These are phyloP conservation scores for Fusarium sublunatum DNA, from an alignment of 2,329 filamentous ascomycete genomes.

Conservation along the genomic window DNA sequence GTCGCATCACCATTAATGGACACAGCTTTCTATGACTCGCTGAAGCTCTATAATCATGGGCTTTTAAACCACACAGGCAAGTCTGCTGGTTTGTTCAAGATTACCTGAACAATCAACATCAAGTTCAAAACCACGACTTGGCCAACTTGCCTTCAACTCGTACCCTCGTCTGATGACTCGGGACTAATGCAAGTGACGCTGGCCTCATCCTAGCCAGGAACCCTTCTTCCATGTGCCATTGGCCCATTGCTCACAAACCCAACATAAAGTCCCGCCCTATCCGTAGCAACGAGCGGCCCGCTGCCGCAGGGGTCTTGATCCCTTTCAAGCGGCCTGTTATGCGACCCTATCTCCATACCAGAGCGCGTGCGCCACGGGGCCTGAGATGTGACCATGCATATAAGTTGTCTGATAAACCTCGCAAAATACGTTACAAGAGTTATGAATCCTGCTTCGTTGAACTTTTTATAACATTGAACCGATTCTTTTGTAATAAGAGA, in stretches of 20 bases:
- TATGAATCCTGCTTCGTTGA: not conserved
- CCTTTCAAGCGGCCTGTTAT: conserved; percentile 38
- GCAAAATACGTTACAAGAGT: not conserved
- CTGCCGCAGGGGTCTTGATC: conserved; percentile 42
- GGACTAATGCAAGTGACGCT: conserved; percentile 46
- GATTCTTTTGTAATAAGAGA: not conserved
- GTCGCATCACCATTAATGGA: not conserved
- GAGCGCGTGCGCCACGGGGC: conserved; percentile 24
- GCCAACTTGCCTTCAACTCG: not conserved
- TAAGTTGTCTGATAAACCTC: conserved; percentile 13
- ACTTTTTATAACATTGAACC: not conserved
- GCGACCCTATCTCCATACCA: conserved; percentile 35
- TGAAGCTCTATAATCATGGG: not conserved
- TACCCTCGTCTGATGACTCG: conserved; percentile 38
- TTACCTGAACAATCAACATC: not conserved
- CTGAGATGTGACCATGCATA: conserved; percentile 19
- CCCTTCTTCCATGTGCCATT: conserved; percentile 33
- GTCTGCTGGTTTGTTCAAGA: not conserved
- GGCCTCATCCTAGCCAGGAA: conserved; percentile 43
- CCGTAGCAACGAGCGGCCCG: conserved; percentile 42
- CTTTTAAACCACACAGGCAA: too few species aligned
- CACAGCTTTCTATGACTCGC: not conserved
- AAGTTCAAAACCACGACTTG: not conserved
- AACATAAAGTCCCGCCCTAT: conserved; percentile 34
- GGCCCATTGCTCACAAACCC: conserved; percentile 35